phyloP scores from a whole-genome alignment of 805 yeast genomes.

The Kurtzmaniella cleridarum region DNA sequence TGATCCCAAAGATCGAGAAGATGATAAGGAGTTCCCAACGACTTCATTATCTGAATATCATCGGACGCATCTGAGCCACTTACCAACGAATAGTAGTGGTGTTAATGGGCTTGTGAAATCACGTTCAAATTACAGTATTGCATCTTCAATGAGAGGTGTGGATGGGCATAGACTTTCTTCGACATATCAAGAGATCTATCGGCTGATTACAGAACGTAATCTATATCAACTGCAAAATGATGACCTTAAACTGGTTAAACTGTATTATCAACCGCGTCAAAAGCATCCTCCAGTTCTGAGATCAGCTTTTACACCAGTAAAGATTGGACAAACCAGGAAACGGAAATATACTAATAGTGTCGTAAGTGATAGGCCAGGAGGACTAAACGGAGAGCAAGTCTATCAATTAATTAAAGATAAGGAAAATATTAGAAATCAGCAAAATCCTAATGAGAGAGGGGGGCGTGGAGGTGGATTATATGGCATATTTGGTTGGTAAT shows the following conservation, averaged over 20 bases:
- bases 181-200: slow-evolving; percentile 31
- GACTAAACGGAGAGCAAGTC: slow-evolving; percentile 8
- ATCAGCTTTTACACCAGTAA: slow-evolving; percentile 6
- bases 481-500: slow-evolving; percentile 37
- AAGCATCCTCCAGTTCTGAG: slow-evolving; percentile 4
- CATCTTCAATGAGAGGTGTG: slow-evolving; percentile 5
- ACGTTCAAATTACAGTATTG: slow-evolving; percentile 20
- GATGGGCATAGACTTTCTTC: slow-evolving; percentile 17
- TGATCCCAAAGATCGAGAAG: slow-evolving; percentile 10
- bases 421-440: slow-evolving; percentile 1
- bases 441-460: slow-evolving; percentile 7
- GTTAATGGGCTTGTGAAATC: slow-evolving; percentile 9
- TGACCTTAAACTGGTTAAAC: slow-evolving; percentile 9
- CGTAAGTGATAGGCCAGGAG: slow-evolving; percentile 4
- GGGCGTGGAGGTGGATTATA: slow-evolving; percentile 20
- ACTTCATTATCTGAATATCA: slow-evolving; percentile 34
- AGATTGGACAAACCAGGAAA: slow-evolving; percentile 2
- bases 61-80: slow-evolving; percentile 10
- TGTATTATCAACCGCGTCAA: slow-evolving; percentile 12
- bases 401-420: slow-evolving; percentile 7
- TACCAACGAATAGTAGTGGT: background rate
- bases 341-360: slow-evolving; percentile 7
- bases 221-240: slow-evolving; percentile 15
- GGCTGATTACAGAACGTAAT: slow-evolving; percentile 31
- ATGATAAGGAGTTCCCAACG: slow-evolving; percentile 23